A percentile compares a stretch with the other conserved stretches of the same genome.
Conservation (phyloP, 2,329 filamentous ascomycete genomes). For the Aspergillus bombycis region DNA sequence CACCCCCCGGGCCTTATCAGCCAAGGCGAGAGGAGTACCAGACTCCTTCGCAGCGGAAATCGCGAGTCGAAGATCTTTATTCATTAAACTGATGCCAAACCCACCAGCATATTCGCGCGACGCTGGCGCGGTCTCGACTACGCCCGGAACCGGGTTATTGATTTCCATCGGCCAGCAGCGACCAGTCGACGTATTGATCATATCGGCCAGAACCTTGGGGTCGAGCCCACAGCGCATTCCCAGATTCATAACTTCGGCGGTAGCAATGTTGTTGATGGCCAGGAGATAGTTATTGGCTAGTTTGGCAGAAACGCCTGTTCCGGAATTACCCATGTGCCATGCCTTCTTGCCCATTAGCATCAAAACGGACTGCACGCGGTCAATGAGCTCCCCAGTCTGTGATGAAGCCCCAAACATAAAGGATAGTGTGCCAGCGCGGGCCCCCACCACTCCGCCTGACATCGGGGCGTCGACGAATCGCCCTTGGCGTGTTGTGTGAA, state of each 20-base stretch:
- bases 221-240: constrained; percentile 66
- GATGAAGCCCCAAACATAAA: constrained; percentile 86
- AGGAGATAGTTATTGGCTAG: constrained; percentile 97
- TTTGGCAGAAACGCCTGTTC: constrained; percentile 86
- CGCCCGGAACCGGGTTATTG: constrained; percentile 91
- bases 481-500: constrained; percentile 68
- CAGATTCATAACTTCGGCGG: constrained; percentile 68
- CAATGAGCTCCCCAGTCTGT: constrained; percentile 54
- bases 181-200: constrained; percentile 95
- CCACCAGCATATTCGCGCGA: constrained; percentile 75
- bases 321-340: constrained; percentile 82
- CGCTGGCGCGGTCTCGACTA: constrained; percentile 75
- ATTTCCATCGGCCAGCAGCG: constrained; percentile 93
- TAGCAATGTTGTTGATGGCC: constrained; percentile 85
- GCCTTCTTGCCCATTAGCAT: constrained; percentile 83
- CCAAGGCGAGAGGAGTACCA: constrained; percentile 67
- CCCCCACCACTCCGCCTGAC: constrained; percentile 94
- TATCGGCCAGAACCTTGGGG: constrained; percentile 70
- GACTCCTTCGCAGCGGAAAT: constrained; percentile 72
- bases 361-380: constrained; percentile 69
- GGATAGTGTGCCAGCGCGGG: constrained; percentile 81
- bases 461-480: constrained; percentile 93
- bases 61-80: constrained; percentile 75
- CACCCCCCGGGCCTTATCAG: constrained; percentile 63
- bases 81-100: constrained; percentile 77